A percentile compares a stretch with the other conserved stretches of the same genome.
Conservation (phyloP, 202 grass and related monocot species). For the Setaria viridis region DNA sequence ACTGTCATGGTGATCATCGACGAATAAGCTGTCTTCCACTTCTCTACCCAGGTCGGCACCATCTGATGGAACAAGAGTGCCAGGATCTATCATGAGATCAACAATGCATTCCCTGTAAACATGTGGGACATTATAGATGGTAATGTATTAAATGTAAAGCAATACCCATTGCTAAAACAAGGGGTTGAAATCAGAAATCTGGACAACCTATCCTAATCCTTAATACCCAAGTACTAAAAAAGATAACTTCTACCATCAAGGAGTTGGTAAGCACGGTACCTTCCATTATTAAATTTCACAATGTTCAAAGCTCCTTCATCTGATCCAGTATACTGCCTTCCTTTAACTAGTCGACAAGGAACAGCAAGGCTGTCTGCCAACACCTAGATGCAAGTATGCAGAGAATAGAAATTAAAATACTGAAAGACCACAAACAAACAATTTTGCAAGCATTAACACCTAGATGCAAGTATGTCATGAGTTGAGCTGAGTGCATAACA, state of each 20-base stretch:
- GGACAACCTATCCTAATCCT: constrained; percentile 1
- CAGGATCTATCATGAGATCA: constrained; percentile 94
- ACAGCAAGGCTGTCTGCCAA: constrained; percentile 82
- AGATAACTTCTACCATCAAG: constrained; percentile 9
- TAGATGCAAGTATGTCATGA: constrained; percentile 9
- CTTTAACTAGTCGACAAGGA: constrained; percentile 90
- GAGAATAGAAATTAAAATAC: constrained; percentile 28
- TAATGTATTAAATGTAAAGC: constrained; percentile 32
- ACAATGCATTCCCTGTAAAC: constrained; percentile 95
- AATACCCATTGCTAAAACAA: constrained; percentile 26
- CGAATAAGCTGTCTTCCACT: constrained; percentile 57
- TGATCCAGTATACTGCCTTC: constrained; percentile 93
- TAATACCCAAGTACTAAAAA: constrained; percentile 16
- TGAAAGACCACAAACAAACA: constrained; percentile 16
- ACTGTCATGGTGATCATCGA: constrained; percentile 50
- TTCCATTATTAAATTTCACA: constrained; percentile 95
- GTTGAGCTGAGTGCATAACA: background rate
- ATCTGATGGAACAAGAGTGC: constrained; percentile 91
- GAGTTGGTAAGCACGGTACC: constrained; percentile 55
- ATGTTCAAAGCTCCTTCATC: constrained; percentile 92
- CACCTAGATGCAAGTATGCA: constrained; percentile 63
- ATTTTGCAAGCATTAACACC: constrained; percentile 9
- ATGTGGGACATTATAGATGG: background rate
- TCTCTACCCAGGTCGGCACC: constrained; percentile 60
- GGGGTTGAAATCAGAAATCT: background rate